These are phyloP conservation scores for Lycium barbarum DNA, from an alignment of 257 asterid genomes.

Conservation along the genomic window DNA sequence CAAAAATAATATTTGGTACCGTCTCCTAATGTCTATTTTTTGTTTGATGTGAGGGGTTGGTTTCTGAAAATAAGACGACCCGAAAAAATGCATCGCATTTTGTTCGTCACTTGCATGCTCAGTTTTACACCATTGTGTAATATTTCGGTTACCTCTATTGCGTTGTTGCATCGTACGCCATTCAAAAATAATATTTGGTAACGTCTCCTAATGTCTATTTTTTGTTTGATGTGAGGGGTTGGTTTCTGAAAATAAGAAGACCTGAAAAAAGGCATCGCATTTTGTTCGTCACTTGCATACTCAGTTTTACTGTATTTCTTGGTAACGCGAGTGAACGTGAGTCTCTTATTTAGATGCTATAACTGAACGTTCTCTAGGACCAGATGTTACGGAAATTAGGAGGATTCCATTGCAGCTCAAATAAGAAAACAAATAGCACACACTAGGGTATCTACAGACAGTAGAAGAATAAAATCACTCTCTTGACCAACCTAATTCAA, in stretches of 20 bases:
- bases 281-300: background rate
- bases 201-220: too few relatives aligned
- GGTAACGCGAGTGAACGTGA: background rate
- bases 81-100: background rate
- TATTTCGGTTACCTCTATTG: too few relatives aligned
- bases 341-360: background rate
- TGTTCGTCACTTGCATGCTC: background rate
- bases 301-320: background rate
- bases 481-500: slow-evolving; percentile 36
- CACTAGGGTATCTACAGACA: background rate
- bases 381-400: background rate
- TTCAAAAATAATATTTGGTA: background rate
- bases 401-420: slow-evolving; percentile 23
- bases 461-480: slow-evolving; percentile 21
- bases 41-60: background rate
- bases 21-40: too few relatives aligned
- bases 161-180: too few relatives aligned
- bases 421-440: background rate
- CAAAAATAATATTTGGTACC: background rate
- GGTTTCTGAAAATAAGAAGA: background rate
- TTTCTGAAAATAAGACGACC: background rate
- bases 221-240: background rate
- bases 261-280: background rate
- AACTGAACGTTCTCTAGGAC: background rate
- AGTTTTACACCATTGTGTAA: too few relatives aligned